Base-by-base conservation (phyloP, 257 asterid genomes). In the Ajuga chamaepitys region DNA sequence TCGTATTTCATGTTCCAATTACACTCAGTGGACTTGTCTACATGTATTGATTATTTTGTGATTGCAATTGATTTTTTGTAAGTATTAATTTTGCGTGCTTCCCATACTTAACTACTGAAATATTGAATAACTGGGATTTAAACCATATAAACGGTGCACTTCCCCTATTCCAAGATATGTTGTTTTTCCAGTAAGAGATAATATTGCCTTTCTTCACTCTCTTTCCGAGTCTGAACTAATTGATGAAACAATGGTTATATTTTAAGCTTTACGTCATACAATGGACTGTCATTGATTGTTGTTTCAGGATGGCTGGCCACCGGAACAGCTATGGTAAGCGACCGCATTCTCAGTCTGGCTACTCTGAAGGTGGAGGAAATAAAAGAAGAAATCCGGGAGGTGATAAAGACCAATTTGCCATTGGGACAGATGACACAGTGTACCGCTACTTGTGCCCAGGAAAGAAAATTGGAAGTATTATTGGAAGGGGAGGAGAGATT, bases 401-500 rank as follows among this genome's bases (percentile, higher is more conserved):
- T 17, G 96, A 86, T 34, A 93, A 77, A 72, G 99, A 89, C 4
- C 48, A 66, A 18, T 86, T 78, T 69, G 70, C 95, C 48, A 72
- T 89, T 40, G 88, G 87, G 17, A 53, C 88, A 21, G 97, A 86
- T 17, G 95, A 89, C 66, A 89, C 97, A 0, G 99, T 87, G 22
- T 89, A 87, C 66, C 92, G 92, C 34, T 93, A 89, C 81, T 71
- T 93, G 66, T 89, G 95, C 72, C 85, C 94, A 17, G 92, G 81
- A 54, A 89, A 83, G 83, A 87, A 89, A 71, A 87, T 93, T 52
- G 97, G 97, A 46, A 89, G 96, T 55, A 89, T 93, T 46, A 93
- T 93, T 5, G 95, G 99, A 72, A 82, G 95, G 85, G 97, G 96
- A 30, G 97, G 97, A 30, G 99, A 94, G 70, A 94, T 88, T 71